Conservation (phyloP, 108 stramenopile genomes). For the Cyclotella sp. region DNA sequence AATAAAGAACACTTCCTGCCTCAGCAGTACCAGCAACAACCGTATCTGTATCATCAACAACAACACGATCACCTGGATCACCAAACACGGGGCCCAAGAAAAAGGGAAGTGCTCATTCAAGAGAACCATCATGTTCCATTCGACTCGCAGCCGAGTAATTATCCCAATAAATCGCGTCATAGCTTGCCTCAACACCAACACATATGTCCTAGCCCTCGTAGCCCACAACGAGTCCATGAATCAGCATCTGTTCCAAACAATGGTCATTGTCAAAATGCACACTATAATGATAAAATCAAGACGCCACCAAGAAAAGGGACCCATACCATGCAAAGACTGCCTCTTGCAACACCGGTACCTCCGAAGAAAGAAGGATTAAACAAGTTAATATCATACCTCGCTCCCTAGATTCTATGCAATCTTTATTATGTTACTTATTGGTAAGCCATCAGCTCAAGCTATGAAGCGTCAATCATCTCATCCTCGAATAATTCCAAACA, state of each 20-base stretch:
- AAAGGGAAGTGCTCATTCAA: neutral
- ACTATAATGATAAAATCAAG: neutral
- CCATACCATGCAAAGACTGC: neutral
- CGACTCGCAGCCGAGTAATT: too few relatives aligned
- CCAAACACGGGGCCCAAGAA: too few relatives aligned
- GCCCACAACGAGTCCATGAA: neutral
- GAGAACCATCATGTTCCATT: too few relatives aligned
- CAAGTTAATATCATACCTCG: conserved; percentile 1
- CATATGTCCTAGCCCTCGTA: neutral
- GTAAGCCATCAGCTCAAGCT: neutral
- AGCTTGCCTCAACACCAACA: neutral
- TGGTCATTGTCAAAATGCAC: neutral
- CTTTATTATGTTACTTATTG: neutral
- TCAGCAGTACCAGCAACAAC: neutral
- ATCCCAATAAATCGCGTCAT: too few relatives aligned
- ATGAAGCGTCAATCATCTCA: conserved; percentile 2
- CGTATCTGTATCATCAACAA: neutral
- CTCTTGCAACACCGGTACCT: neutral
- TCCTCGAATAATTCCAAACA: conserved; percentile 64
- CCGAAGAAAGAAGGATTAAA: conserved; percentile 1
- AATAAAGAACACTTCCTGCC: neutral
- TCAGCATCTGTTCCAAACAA: neutral
- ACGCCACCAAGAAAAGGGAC: neutral
- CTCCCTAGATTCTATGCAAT: neutral
- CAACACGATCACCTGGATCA: neutral